Evolutionary conservation across 1,139 yeast genomes (phyloP).

Genomic region (Pichia sp.): DNA sequence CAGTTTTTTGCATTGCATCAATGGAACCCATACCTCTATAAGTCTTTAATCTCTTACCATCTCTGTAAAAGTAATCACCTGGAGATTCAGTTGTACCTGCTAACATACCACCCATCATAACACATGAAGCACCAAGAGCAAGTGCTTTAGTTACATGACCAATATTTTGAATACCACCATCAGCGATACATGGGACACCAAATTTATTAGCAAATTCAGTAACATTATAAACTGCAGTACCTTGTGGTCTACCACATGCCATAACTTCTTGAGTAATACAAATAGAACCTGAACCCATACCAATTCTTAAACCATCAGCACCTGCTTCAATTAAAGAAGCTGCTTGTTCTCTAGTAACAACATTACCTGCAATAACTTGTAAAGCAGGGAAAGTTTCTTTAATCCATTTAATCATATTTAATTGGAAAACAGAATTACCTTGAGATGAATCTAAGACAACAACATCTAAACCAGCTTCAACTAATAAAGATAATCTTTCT

Average conservation of each 20-base stretch:
- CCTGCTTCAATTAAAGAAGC: conserved; percentile 93
- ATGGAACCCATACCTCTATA: conserved; percentile 99
- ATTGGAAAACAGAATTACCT: conserved; percentile 94
- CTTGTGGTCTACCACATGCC: conserved; percentile 99
- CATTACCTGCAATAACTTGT: conserved; percentile 95
- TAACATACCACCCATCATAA: conserved; percentile 99
- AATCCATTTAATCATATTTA: conserved; percentile 89
- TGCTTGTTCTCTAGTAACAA: conserved; percentile 98
- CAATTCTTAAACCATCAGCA: conserved; percentile 97
- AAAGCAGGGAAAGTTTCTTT: conserved; percentile 72
- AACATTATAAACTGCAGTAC: conserved; percentile 89
- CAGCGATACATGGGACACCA: conserved; percentile 97
- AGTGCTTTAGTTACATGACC: conserved; percentile 97
- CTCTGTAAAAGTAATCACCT: conserved; percentile 96
- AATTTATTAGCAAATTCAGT: conserved; percentile 82
- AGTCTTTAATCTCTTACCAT: conserved; percentile 93
- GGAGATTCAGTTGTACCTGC: conserved; percentile 99
- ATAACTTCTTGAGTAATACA: conserved; percentile 99
- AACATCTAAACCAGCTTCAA: conserved; percentile 95
- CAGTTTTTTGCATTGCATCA: conserved; percentile 97
- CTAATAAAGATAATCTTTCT: conserved; percentile 76
- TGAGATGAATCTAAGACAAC: conserved; percentile 94
- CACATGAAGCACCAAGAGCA: conserved; percentile 94
- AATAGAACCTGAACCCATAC: conserved; percentile 99
- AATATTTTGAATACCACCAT: conserved; percentile 98